Conservation (phyloP, 306 rosid genomes). For the Oxytropis ochrocephala region DNA sequence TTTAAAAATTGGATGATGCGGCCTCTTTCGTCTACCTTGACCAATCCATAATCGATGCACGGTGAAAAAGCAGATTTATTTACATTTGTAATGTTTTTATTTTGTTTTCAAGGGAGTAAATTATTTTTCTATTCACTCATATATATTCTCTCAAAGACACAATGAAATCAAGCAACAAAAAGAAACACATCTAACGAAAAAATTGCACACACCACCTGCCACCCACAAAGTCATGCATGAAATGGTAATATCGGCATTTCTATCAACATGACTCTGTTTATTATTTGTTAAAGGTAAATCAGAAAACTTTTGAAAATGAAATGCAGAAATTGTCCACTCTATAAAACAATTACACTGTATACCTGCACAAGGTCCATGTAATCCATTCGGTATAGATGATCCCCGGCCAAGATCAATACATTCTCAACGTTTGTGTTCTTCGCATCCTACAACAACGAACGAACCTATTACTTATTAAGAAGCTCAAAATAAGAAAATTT, state of each 20-base stretch:
- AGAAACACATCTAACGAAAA: background rate
- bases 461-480: no score
- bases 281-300: constrained; percentile 12
- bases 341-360: background rate
- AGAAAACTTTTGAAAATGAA: constrained; percentile 17
- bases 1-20: no score
- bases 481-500: no score
- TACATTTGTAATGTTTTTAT: no score
- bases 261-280: constrained; percentile 70
- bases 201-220: constrained; percentile 48
- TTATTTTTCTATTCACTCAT: no score
- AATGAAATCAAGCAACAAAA: background rate
- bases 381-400: constrained; percentile 96
- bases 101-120: no score
- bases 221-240: constrained; percentile 65
- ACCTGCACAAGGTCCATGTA: constrained; percentile 90
- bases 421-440: no score
- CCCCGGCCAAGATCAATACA: constrained; percentile 87
- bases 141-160: background rate
- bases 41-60: no score
- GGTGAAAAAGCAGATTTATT: no score
- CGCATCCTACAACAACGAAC: no score
- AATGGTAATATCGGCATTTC: constrained; percentile 72
- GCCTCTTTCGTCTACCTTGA: no score
- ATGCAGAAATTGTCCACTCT: background rate